Evolutionary conservation across 1,139 yeast genomes (phyloP).

Genomic region (Candida neerlandica): DNA sequence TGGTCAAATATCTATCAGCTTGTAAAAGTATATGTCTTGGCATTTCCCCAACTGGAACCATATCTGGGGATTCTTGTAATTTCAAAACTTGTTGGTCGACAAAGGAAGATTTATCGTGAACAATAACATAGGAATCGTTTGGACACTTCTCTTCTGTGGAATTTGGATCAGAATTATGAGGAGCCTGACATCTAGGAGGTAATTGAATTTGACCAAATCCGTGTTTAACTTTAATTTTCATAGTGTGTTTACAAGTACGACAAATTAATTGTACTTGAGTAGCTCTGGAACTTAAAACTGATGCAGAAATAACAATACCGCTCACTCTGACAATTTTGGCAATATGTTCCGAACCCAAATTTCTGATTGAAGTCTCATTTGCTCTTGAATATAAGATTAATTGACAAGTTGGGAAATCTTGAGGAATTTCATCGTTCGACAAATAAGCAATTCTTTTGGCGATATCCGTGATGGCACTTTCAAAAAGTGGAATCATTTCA

Average conservation of each 20-base stretch:
- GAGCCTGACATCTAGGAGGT: slow-evolving; percentile 76
- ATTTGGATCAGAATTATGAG: slow-evolving; percentile 39
- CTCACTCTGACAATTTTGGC: slow-evolving; percentile 88
- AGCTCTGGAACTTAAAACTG: slow-evolving; percentile 87
- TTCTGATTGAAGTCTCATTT: slow-evolving; percentile 71
- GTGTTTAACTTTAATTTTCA: slow-evolving; percentile 62
- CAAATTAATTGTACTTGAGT: slow-evolving; percentile 85
- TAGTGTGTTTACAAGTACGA: slow-evolving; percentile 81
- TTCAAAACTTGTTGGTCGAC: slow-evolving; percentile 94
- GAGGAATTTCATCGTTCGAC: slow-evolving; percentile 56
- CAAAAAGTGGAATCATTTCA: slow-evolving; percentile 88
- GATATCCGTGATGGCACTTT: slow-evolving; percentile 85
- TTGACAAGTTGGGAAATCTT: slow-evolving; percentile 79
- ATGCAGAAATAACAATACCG: slow-evolving; percentile 91
- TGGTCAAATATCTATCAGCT: slow-evolving; percentile 87
- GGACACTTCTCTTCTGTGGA: slow-evolving; percentile 73
- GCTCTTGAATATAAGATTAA: slow-evolving; percentile 76
- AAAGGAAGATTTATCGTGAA: slow-evolving; percentile 89
- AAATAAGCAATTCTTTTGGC: slow-evolving; percentile 78
- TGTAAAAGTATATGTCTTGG: slow-evolving; percentile 91
- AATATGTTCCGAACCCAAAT: slow-evolving; percentile 84
- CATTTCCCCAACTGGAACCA: slow-evolving; percentile 99
- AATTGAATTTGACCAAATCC: slow-evolving; percentile 80
- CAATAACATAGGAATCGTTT: slow-evolving; percentile 87
- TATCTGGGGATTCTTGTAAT: slow-evolving; percentile 94